Base-by-base conservation (phyloP, 345 rosid species). In the Microthlaspi erraticum region DNA sequence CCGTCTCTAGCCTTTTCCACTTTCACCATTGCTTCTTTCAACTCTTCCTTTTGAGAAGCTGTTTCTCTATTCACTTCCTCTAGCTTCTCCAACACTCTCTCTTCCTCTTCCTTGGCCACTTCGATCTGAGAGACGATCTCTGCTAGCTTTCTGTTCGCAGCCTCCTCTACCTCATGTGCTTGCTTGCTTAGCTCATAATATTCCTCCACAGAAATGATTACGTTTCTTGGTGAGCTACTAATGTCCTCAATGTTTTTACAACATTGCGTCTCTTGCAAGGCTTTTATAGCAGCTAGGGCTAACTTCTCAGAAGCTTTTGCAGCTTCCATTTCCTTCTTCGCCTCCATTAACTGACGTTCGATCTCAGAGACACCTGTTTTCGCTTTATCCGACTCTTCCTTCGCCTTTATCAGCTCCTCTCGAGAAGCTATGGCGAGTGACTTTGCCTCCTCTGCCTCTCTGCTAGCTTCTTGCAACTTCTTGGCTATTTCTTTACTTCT, bases 1-100 rank as follows among this genome's bases (percentile, higher is more conserved):
- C 93, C 90, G 79, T 85, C 90, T 84, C 91, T 82, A 52, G 99
- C 97, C 75, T 76, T 81, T 76, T 94, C 96, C 2, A 88, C 99
- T 79, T 83, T 91, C 10, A 64, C 83, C 90, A 85, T 74, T 7
- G 96, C 96, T 43, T 68, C 57, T 83, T 77, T 82, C 16, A 93
- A 71, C 13, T 83, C 87, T 75, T 81, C 82, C 72, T 71, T 91
- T 66, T 88, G 83, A 3, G 55, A 45, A 17, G 77, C 73, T 76
- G 87, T 77, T 71, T 88, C 99, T 77, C 69, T 71, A 3, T 70
- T 91, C 74, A 82, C 93, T 78, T 85, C 85, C 75, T 88, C 95
- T 70, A 91, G 69, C 53, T 79, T 86, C 45, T 85, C 78, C 77
- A 82, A 65, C 73, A 85, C 83, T 78, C 77, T 79, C 9, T 61